These are phyloP conservation scores for Asterionellopsis glacialis DNA, from an alignment of 108 stramenopile genomes.

Conservation along the genomic window DNA sequence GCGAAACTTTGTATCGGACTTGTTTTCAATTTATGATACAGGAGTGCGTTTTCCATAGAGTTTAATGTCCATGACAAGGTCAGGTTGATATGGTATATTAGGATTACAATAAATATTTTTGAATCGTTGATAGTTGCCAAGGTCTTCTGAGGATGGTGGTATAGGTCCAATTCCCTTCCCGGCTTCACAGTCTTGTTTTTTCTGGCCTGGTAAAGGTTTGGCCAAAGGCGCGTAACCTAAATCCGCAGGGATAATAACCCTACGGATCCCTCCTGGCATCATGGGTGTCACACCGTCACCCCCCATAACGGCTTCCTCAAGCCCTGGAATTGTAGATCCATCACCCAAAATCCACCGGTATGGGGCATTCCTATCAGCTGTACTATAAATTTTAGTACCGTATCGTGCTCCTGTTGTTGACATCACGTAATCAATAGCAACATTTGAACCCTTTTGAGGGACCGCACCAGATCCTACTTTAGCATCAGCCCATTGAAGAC, in stretches of 20 bases:
- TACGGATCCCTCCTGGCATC: conserved; percentile 58
- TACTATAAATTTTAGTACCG: conserved; percentile 60
- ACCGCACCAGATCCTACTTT: conserved; percentile 42
- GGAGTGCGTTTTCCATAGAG: conserved; percentile 47
- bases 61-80: conserved; percentile 72
- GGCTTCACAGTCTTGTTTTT: conserved; percentile 38
- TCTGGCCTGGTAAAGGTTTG: conserved; percentile 8
- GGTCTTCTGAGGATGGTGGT: conserved; percentile 36
- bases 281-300: conserved; percentile 34
- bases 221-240: conserved; percentile 45
- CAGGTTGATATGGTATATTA: conserved; percentile 64
- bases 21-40: too few species aligned
- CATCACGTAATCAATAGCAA: conserved; percentile 68
- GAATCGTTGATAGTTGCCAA: conserved; percentile 65
- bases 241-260: conserved; percentile 51
- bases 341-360: conserved; percentile 66
- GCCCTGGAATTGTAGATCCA: conserved; percentile 53
- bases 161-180: conserved; percentile 56
- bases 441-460: conserved; percentile 26
- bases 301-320: conserved; percentile 59
- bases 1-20: too few species aligned
- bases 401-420: conserved; percentile 73
- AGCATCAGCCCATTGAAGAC: conserved; percentile 65
- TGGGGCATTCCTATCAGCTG: conserved; percentile 46
- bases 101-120: conserved; percentile 82